phyloP scores from a whole-genome alignment of 2,329 filamentous ascomycete species.

The Ilyonectria mors-panacis region DNA sequence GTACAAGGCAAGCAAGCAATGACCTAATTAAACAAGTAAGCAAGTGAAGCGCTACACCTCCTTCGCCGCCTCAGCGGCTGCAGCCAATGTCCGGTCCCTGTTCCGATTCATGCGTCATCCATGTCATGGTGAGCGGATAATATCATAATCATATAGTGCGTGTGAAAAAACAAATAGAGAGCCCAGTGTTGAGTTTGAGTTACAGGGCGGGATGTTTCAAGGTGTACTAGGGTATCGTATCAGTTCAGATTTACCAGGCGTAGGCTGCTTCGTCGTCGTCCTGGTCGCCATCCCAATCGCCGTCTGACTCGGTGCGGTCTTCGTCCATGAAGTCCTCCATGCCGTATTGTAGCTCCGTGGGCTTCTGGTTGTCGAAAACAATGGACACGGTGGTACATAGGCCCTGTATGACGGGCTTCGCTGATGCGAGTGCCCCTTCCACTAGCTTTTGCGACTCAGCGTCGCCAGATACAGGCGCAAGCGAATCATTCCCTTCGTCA shows the following conservation, averaged over 20 bases:
- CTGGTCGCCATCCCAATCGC: slow-evolving; percentile 71
- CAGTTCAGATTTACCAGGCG: slow-evolving; percentile 38
- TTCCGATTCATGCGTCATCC: slow-evolving; percentile 5
- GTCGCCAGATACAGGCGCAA: slow-evolving; percentile 12
- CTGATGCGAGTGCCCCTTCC: slow-evolving; percentile 18
- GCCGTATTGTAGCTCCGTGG: slow-evolving; percentile 75
- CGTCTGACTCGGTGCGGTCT: slow-evolving; percentile 69
- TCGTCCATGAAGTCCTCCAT: slow-evolving; percentile 81
- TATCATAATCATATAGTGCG: slow-evolving; percentile 11
- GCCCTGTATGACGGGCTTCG: slow-evolving; percentile 72
- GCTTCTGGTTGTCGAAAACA: slow-evolving; percentile 82
- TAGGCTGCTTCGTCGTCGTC: slow-evolving; percentile 60
- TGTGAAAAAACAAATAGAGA: not conserved
- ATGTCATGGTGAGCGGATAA: slow-evolving; percentile 3
- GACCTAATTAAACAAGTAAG: not conserved
- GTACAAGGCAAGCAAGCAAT: slow-evolving; percentile 14
- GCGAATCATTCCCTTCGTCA: slow-evolving; percentile 30
- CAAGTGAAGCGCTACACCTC: not conserved
- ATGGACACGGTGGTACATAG: slow-evolving; percentile 80
- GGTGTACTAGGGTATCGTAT: not conserved
- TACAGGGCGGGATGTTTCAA: not conserved
- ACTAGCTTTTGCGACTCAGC: slow-evolving; percentile 28
- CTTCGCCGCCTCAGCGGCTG: not conserved
- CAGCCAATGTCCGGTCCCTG: not conserved
- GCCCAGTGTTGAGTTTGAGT: not conserved